These are phyloP conservation scores for Podospora didyma DNA, from an alignment of 495 filamentous ascomycete genomes.

Conservation along the genomic window DNA sequence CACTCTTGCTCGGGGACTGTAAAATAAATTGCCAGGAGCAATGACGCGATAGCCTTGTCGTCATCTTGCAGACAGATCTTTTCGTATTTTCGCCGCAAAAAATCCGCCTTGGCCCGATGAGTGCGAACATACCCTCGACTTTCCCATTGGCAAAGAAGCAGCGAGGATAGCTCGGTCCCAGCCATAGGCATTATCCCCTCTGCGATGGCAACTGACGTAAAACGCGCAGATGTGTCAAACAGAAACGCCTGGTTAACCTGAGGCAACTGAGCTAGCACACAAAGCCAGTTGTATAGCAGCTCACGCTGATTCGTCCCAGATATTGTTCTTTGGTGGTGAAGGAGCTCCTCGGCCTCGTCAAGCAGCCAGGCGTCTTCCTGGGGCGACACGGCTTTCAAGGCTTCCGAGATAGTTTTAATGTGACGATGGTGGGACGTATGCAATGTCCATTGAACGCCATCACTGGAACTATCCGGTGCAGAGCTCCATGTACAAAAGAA, in stretches of 20 bases:
- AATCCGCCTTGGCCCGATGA: not conserved
- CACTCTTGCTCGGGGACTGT: too few relatives aligned
- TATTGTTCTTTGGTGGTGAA: not conserved
- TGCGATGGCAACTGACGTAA: not conserved
- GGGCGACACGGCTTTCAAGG: conserved; percentile 5
- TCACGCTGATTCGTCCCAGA: not conserved
- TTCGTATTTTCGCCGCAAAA: conserved; percentile 5
- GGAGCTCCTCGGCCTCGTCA: conserved; percentile 10
- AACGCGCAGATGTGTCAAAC: conserved; percentile 6
- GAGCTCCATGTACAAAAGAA: conserved; percentile 13
- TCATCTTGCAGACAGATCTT: conserved; percentile 1
- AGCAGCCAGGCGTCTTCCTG: conserved; percentile 12
- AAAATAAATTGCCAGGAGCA: conserved; percentile 23
- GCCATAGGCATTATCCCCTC: conserved; percentile 5
- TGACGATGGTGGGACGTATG: not conserved
- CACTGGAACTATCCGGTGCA: not conserved
- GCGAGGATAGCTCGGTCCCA: conserved; percentile 17
- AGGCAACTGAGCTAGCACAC: conserved; percentile 23
- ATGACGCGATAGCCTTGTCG: conserved; percentile 19
- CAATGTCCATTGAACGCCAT: not conserved
- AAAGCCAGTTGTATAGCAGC: conserved; percentile 25
- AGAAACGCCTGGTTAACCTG: conserved; percentile 13
- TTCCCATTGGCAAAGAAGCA: conserved; percentile 26
- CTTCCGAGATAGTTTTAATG: conserved; percentile 3
- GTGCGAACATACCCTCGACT: conserved; percentile 23